phyloP scores from a whole-genome alignment of 441 rosid species.

The Corymbia calophylla region DNA sequence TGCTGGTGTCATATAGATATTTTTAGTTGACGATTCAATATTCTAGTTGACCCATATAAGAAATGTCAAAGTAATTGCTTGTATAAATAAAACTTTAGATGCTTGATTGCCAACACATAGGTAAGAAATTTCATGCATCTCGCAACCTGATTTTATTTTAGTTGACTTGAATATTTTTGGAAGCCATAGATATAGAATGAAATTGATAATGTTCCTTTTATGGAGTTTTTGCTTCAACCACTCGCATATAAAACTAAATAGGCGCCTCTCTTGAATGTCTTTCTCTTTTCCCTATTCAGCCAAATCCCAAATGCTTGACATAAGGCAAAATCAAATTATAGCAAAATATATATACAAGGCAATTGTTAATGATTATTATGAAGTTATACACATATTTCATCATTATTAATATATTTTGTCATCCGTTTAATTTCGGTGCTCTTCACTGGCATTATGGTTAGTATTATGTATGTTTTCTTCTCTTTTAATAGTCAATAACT shows the following conservation, averaged over 20 bases:
- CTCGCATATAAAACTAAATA: too few species aligned
- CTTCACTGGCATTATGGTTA: too few species aligned
- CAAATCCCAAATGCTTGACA: not conserved
- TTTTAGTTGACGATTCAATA: fast-evolving
- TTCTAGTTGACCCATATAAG: not conserved
- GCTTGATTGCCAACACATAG: not conserved
- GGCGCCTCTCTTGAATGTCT: not conserved
- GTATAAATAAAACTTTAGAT: too few species aligned
- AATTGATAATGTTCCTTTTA: not conserved
- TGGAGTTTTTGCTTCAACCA: not conserved
- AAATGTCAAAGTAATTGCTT: not conserved
- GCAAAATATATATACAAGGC: too few species aligned
- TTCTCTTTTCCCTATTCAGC: not conserved
- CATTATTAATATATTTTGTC: too few species aligned
- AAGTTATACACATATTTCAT: too few species aligned
- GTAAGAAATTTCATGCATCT: not conserved
- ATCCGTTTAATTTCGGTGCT: too few species aligned
- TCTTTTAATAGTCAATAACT: too few species aligned
- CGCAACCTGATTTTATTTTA: not conserved
- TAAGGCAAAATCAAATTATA: too few species aligned
- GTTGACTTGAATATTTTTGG: not conserved
- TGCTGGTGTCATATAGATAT: too few species aligned
- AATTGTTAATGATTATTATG: too few species aligned
- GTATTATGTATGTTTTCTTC: too few species aligned
- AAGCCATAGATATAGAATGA: not conserved